Evolutionary conservation across 1,284 basidiomycete genomes (phyloP).

Genomic region (Ceraceosorus bombacis): DNA sequence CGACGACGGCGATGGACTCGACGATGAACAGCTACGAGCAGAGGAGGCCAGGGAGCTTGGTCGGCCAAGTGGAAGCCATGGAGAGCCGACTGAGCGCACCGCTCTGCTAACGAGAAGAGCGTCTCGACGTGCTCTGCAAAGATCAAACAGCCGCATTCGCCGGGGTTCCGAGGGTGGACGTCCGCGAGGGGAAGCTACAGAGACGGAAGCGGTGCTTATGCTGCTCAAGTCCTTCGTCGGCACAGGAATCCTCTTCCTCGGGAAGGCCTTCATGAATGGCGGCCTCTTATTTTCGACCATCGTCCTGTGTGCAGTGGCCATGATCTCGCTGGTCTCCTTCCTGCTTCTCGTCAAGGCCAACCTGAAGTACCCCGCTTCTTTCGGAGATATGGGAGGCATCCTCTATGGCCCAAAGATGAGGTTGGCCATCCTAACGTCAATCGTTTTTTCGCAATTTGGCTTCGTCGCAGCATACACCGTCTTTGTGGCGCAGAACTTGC

Average conservation of each 20-base stretch:
- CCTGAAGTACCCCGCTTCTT: slow-evolving; percentile 79
- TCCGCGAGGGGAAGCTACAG: slow-evolving; percentile 38
- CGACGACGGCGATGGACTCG: slow-evolving; percentile 30
- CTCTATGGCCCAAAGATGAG: slow-evolving; percentile 92
- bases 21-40: slow-evolving; percentile 17
- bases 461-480: slow-evolving; percentile 88
- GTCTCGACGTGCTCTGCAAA: background rate
- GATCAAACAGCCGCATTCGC: slow-evolving; percentile 6
- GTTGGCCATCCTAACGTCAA: slow-evolving; percentile 75
- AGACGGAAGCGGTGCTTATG: slow-evolving; percentile 47
- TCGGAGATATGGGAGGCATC: slow-evolving; percentile 90
- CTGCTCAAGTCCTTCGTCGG: slow-evolving; percentile 81
- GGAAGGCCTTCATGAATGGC: slow-evolving; percentile 95
- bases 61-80: slow-evolving; percentile 11
- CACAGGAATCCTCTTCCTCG: slow-evolving; percentile 90
- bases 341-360: slow-evolving; percentile 82
- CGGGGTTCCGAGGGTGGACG: slow-evolving; percentile 12
- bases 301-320: slow-evolving; percentile 71
- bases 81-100: slow-evolving; percentile 29
- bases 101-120: slow-evolving; percentile 20
- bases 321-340: slow-evolving; percentile 88
- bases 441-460: slow-evolving; percentile 78
- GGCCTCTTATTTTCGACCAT: slow-evolving; percentile 82
- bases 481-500: slow-evolving; percentile 89
- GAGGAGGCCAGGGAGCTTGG: slow-evolving; percentile 18